Evolutionary conservation across 2,329 filamentous ascomycete genomes (phyloP).

Genomic region (Colletotrichum theobromicola): DNA sequence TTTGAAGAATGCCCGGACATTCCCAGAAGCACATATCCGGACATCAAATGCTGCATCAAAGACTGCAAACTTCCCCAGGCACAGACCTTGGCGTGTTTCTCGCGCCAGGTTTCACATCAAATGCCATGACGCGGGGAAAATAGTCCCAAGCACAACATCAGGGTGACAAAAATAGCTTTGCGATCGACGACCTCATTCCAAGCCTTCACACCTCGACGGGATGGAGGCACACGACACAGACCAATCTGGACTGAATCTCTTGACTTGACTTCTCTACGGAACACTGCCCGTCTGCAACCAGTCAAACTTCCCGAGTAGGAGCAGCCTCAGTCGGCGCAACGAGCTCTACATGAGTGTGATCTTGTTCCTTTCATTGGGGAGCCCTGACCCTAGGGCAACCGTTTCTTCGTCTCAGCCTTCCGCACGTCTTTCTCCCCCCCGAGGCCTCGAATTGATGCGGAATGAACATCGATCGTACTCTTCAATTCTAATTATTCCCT

Average conservation of each 20-base stretch:
- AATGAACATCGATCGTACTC: slow-evolving; percentile 10
- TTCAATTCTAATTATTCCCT: slow-evolving; percentile 21
- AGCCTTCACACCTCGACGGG: not conserved
- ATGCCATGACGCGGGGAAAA: not conserved
- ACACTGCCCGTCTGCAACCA: not conserved
- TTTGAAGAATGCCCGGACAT: not conserved
- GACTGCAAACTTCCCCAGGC: not conserved
- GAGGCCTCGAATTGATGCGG: not conserved
- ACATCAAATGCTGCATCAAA: not conserved
- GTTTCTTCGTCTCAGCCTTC: not conserved
- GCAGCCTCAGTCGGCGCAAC: not conserved
- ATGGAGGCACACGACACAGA: not conserved
- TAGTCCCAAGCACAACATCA: not conserved
- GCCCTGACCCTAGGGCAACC: not conserved
- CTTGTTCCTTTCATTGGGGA: not conserved
- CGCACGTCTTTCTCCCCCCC: not conserved
- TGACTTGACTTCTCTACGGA: not conserved
- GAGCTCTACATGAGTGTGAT: not conserved
- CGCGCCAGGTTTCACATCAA: not conserved
- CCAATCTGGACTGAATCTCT: not conserved
- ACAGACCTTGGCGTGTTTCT: not conserved
- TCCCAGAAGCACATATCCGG: not conserved
- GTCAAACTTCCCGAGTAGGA: not conserved
- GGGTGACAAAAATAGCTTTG: not conserved
- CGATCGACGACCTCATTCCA: not conserved